phyloP scores from a whole-genome alignment of 2,329 filamentous ascomycete genomes.

The Paramyrothecium sp. region DNA sequence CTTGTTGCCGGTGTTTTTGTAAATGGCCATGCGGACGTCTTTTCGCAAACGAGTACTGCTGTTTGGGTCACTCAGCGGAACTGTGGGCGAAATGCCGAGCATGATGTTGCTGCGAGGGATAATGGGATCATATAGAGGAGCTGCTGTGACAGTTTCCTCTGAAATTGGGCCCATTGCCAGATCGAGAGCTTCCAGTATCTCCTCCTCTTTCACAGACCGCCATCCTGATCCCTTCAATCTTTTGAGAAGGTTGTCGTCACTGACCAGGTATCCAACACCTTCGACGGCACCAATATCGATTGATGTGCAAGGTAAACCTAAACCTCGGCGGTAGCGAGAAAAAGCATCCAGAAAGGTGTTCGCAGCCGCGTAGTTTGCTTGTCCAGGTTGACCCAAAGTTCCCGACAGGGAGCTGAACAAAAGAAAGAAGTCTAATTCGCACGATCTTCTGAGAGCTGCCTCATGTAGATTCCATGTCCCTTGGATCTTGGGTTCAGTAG shows the following conservation, averaged over 20 bases:
- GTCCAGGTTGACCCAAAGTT: neutral
- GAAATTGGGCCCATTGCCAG: neutral
- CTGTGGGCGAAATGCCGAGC: slow-evolving; percentile 13
- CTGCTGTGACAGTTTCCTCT: neutral
- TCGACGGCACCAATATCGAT: neutral
- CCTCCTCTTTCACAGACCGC: slow-evolving; percentile 7
- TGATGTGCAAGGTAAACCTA: neutral
- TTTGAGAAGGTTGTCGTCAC: slow-evolving; percentile 9
- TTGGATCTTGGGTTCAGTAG: neutral
- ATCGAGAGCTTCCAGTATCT: slow-evolving; percentile 9
- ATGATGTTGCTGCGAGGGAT: slow-evolving; percentile 6
- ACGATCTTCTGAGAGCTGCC: neutral
- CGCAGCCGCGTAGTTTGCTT: slow-evolving; percentile 13
- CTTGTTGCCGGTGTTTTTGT: slow-evolving; percentile 6
- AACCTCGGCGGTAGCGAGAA: slow-evolving; percentile 27
- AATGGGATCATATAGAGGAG: neutral
- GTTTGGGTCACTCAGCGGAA: slow-evolving; percentile 7
- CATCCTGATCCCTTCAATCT: slow-evolving; percentile 6
- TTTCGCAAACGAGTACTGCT: slow-evolving; percentile 14
- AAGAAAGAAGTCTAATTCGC: neutral
- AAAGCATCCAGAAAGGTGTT: slow-evolving; percentile 39
- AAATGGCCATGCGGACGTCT: slow-evolving; percentile 19
- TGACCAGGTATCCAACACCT: neutral
- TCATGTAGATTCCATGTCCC: neutral
- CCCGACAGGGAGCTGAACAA: neutral